phyloP scores from a whole-genome alignment of 1,284 basidiomycete species.

The Quambalaria eucalypti region DNA sequence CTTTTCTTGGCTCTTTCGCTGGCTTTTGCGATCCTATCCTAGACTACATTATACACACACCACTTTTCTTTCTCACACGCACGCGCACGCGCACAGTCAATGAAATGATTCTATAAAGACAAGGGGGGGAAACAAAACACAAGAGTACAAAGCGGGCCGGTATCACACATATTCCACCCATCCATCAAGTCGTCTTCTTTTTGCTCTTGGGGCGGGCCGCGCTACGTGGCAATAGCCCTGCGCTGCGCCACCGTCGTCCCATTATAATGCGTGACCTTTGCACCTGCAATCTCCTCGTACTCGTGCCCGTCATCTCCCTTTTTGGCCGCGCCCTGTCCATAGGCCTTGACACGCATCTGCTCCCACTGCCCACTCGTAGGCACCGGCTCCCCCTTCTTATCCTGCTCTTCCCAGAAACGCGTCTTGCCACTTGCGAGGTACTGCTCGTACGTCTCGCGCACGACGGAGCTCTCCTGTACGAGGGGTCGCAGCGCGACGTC shows the following conservation, averaged over 20 bases:
- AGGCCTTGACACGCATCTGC: slow-evolving; percentile 35
- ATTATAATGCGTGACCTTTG: slow-evolving; percentile 34
- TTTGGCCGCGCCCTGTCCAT: slow-evolving; percentile 37
- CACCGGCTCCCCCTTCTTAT: slow-evolving; percentile 17
- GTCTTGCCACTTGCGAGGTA: slow-evolving; percentile 3
- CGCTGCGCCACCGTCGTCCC: slow-evolving; percentile 12
- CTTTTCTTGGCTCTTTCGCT: no score
- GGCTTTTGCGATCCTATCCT: no score
- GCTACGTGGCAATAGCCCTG: not conserved
- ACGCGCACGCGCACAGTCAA: not conserved
- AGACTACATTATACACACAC: not conserved
- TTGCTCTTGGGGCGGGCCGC: not conserved
- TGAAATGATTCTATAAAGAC: no score
- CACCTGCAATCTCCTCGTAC: slow-evolving; percentile 35
- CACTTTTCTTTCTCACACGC: not conserved
- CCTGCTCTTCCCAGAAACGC: slow-evolving; percentile 30
- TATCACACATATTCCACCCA: no score
- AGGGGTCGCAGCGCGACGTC: slow-evolving; percentile 43
- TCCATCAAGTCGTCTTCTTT: no score
- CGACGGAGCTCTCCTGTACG: slow-evolving; percentile 38
- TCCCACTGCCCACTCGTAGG: slow-evolving; percentile 45
- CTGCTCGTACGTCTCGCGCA: slow-evolving; percentile 19
- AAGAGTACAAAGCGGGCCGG: no score
- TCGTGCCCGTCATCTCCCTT: slow-evolving; percentile 41
- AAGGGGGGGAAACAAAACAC: no score